Evolutionary conservation across 345 rosid genomes (phyloP), one percentile per base, ranked within the genome.

Genomic region (Nephelium lappaceum): DNA sequence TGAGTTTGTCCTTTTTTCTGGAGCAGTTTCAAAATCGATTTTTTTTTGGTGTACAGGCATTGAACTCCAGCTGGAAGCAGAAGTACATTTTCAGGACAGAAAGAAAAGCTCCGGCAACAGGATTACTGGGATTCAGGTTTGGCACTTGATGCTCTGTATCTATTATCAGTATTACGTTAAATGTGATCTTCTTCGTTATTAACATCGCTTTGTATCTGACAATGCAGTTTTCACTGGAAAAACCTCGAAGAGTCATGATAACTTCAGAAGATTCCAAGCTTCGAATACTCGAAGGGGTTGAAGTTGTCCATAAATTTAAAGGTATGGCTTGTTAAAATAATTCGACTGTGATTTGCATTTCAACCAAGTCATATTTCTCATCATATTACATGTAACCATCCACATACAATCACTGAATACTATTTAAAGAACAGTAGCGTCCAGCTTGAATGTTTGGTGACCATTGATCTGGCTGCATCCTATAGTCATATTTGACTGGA

Each of bases 231-330:
- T 87, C 88, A 69, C 83, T 61, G 23, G 94, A 88, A 42, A 79
- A 81, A 57, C 77, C 90, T 15, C 88, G 67, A 71, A 88, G 86
- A 84, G 67, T 91, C 25, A 76, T 95, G 93, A 87, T 93, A 65
- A 80, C 95, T 11, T 92, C 95, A 6, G 97, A 93, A 58, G 97
- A 93, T 80, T 91, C 94, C 36, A 95, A 88, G 57, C 60, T 95
- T 43, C 86, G 92, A 5, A 85, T 95, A 31, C 82, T 90, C 25
- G 91, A 95, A 41, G 93, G 90, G 66, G 66, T 83, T 9, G 89
- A 89, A 25, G 69, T 93, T 4, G 79, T 92, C 24, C 82, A 75
- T 57, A 92, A 93, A 83, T 92, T 86, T 79, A 90, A 84, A 93
- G 97, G 99, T 92, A 84, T 45, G 51, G 2, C 51, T 45, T 5